Evolutionary conservation across 495 filamentous ascomycete species (phyloP).

Genomic region (Penicillium malachiteum): DNA sequence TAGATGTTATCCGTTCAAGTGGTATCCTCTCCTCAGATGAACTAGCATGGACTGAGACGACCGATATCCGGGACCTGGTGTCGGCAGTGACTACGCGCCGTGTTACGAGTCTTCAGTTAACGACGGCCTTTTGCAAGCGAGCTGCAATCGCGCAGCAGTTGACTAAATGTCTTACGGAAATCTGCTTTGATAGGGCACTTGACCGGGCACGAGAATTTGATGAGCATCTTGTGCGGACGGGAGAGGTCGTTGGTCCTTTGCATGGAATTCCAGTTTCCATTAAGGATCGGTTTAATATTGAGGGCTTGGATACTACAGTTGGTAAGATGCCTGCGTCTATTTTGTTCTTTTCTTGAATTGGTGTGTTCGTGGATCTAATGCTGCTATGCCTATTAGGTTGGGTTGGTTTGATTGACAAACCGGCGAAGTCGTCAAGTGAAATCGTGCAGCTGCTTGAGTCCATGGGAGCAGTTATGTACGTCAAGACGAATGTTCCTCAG

Average conservation of each 20-base stretch:
- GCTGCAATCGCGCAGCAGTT: constrained; percentile 56
- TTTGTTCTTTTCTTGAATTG: neutral
- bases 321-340: constrained; percentile 18
- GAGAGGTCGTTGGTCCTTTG: constrained; percentile 55
- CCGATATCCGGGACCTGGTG: constrained; percentile 40
- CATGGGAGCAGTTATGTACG: constrained; percentile 52
- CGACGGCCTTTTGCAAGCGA: constrained; percentile 58
- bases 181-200: constrained; percentile 52
- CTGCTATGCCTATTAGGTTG: constrained; percentile 17
- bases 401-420: constrained; percentile 29
- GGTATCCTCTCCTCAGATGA: constrained; percentile 45
- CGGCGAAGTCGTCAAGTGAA: constrained; percentile 21
- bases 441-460: constrained; percentile 24
- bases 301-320: constrained; percentile 46
- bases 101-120: constrained; percentile 28
- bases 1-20: constrained; percentile 23
- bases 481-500: constrained; percentile 61
- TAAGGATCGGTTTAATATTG: constrained; percentile 62
- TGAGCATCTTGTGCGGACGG: constrained; percentile 30
- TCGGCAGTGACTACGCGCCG: constrained; percentile 8
- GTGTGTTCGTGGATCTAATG: neutral
- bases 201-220: constrained; percentile 37
- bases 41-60: constrained; percentile 48
- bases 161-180: constrained; percentile 61
- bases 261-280: constrained; percentile 66